These are phyloP conservation scores for Podospora sp. DNA, from an alignment of 495 filamentous ascomycete genomes.

Conservation along the genomic window DNA sequence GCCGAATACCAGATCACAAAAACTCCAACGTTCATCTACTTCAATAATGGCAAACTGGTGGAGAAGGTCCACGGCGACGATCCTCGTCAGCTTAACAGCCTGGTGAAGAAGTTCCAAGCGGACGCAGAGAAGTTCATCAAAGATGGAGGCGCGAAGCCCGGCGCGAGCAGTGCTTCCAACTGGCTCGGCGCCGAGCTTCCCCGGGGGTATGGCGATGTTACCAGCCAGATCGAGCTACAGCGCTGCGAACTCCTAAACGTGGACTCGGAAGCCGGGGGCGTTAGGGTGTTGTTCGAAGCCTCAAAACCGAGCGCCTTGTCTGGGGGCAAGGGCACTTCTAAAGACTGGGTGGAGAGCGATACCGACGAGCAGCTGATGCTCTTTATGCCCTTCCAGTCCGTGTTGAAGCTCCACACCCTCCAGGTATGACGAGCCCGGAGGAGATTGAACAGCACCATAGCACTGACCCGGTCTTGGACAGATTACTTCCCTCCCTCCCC, in stretches of 20 bases:
- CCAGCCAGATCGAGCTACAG: constrained; percentile 73
- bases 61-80: constrained; percentile 76
- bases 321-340: constrained; percentile 61
- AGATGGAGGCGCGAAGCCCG: constrained; percentile 47
- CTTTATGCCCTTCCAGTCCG: constrained; percentile 86
- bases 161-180: constrained; percentile 44
- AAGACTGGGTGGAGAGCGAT: constrained; percentile 97
- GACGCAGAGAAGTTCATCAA: constrained; percentile 62
- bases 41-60: constrained; percentile 67
- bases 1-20: constrained; percentile 69
- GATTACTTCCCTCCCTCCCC: constrained; percentile 78
- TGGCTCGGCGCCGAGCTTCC: constrained; percentile 79
- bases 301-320: constrained; percentile 66
- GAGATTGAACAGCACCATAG: neutral
- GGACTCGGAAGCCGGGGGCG: constrained; percentile 67
- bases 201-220: constrained; percentile 81
- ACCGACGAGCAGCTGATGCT: constrained; percentile 98
- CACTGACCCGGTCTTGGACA: constrained; percentile 43
- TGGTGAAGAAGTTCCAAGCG: constrained; percentile 70
- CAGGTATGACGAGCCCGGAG: constrained; percentile 42
- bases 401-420: constrained; percentile 86
- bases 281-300: constrained; percentile 70
- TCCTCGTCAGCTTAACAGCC: constrained; percentile 63
- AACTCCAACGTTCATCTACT: constrained; percentile 88
- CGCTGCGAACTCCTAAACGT: constrained; percentile 86